Percentiles rank a stretch among this genome's conserved stretches.
phyloP scores from a whole-genome alignment of 2,329 filamentous ascomycete genomes.

The Hymenoscyphus albidus region DNA sequence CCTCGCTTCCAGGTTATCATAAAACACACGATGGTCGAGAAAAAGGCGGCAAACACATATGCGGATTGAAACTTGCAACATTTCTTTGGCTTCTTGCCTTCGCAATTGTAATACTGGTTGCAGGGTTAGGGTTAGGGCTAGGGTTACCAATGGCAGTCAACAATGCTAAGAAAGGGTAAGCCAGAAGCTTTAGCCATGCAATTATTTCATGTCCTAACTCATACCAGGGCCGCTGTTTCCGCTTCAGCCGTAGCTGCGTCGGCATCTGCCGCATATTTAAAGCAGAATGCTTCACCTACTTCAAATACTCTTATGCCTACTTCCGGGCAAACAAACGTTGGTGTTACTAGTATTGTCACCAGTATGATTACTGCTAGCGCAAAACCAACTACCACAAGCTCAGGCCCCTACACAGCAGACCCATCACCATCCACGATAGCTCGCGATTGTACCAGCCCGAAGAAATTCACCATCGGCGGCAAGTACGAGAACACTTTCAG shows the following conservation, averaged over 20 bases:
- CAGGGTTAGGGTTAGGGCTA: slow-evolving; percentile 18
- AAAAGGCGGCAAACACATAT: slow-evolving; percentile 11
- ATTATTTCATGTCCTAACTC: background rate
- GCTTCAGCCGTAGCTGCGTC: background rate
- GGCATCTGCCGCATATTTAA: background rate
- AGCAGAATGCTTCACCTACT: background rate
- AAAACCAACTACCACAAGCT: background rate
- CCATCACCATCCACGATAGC: slow-evolving; percentile 4
- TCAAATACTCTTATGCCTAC: background rate
- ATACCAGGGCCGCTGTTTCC: background rate
- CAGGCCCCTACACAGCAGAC: background rate
- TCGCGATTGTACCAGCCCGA: slow-evolving; percentile 14
- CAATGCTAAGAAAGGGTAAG: slow-evolving; percentile 16
- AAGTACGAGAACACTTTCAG: slow-evolving; percentile 10
- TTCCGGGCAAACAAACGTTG: too few species aligned
- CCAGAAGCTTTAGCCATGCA: background rate
- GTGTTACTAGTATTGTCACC: background rate
- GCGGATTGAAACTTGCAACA: slow-evolving; percentile 12
- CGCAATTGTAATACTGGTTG: slow-evolving; percentile 17
- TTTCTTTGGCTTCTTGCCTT: slow-evolving; percentile 16
- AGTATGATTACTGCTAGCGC: background rate
- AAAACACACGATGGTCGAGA: background rate
- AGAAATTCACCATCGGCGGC: background rate
- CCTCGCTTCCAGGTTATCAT: background rate
- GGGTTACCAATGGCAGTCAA: slow-evolving; percentile 19